These are phyloP conservation scores for Castanea sativa DNA, from an alignment of 306 rosid species.

Conservation along the genomic window DNA sequence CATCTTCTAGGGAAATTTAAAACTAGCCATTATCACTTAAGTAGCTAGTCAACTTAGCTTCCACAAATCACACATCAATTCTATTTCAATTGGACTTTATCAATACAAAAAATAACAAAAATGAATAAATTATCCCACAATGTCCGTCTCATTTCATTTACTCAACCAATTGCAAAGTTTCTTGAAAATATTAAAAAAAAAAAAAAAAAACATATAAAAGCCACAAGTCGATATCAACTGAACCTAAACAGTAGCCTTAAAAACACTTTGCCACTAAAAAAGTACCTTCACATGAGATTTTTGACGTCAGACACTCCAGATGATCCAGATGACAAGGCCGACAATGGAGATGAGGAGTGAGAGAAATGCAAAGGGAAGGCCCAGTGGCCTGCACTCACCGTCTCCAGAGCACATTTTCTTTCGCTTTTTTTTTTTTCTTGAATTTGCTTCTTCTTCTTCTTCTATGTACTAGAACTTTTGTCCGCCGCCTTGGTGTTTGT, in stretches of 20 bases:
- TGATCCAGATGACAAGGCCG: slow-evolving; percentile 70
- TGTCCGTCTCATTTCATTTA: neutral
- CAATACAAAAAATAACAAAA: neutral
- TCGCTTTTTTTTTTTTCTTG: neutral
- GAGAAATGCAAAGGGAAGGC: slow-evolving; percentile 85
- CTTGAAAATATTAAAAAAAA: neutral
- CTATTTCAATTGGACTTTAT: neutral
- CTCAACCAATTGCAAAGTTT: neutral
- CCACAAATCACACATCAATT: neutral
- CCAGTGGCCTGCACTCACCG: slow-evolving; percentile 90
- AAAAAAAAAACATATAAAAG: neutral
- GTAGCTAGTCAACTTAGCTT: neutral
- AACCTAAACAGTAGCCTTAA: neutral
- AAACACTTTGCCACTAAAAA: slow-evolving; percentile 1
- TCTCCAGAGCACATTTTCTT: slow-evolving; percentile 59
- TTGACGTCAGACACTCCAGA: slow-evolving; percentile 75
- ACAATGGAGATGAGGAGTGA: slow-evolving; percentile 65
- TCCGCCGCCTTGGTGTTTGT: neutral
- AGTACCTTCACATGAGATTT: slow-evolving; percentile 84
- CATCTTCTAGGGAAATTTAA: neutral
- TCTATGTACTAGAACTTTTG: neutral
- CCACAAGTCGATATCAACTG: neutral
- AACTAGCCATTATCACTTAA: neutral
- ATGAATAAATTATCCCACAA: neutral
- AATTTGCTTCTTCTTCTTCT: neutral